Base-by-base conservation (phyloP, 257 asterid species). In the Plectranthus barbatus region DNA sequence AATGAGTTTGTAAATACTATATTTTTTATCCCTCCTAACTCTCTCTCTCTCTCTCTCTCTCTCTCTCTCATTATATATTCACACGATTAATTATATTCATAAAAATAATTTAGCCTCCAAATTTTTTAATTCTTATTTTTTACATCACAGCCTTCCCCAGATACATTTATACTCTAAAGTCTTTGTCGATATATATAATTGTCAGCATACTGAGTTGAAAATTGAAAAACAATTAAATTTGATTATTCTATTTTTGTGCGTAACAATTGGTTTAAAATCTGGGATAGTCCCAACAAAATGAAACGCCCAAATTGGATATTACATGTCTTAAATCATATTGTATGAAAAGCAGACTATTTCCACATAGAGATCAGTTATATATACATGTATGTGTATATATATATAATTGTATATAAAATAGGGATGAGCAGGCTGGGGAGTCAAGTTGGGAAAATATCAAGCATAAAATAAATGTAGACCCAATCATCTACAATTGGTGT, bases 401-500 rank as follows among this genome's bases (percentile, higher is more conserved):
- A 23, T 51, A 14, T 26, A 13, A n/a, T 21, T 23, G 13, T 51
- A 17, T 70, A 42, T 54, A 9, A 9, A 37, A n/a, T n/a, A n/a
- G n/a, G 56, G 37, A 37, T 39, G 14, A 37, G 41, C 3, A 17
- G 33, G 15, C 7, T 39, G 41, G 9, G 9, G 49, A 60, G 36
- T 52, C 56, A 67, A 78, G 80, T 76, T 74, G 80, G 29, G 26
- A 65, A 79, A 74, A 64, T 69, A 76, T 69, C 77, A 67, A 15
- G 67, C 68, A 34, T 63, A 70, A 18, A 69, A 56, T 54, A 50
- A 62, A 71, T 63, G 60, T 36, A 51, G 75, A 72, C 60, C 90
- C 85, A 80, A 78, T 78, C 76, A 82, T 53, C 72, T 59, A 37
- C 70, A 63, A 73, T 41, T 64, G 75, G 73, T 77, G 76, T 68